Conservation (phyloP, 2,329 filamentous ascomycete genomes). For the Lasiodiplodia sp. region DNA sequence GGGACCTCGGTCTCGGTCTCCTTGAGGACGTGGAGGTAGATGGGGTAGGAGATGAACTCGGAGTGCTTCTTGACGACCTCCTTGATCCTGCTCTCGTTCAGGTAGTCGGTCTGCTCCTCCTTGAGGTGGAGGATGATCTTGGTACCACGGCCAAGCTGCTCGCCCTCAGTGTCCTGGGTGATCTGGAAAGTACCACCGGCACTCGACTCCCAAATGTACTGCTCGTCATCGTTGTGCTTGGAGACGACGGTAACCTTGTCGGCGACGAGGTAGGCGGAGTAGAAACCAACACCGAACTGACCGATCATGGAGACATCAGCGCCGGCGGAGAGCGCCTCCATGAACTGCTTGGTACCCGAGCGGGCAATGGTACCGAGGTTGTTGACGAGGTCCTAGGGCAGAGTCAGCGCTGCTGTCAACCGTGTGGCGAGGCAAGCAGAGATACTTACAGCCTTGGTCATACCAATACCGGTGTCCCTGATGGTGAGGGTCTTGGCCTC, state of each 20-base stretch:
- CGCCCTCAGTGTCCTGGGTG: constrained; percentile 85
- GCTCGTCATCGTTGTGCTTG: constrained; percentile 99
- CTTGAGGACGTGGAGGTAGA: constrained; percentile 99
- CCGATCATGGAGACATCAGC: constrained; percentile 99
- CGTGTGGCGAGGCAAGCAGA: neutral
- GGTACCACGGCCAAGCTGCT: constrained; percentile 90
- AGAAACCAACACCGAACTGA: constrained; percentile 99
- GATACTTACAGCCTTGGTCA: constrained; percentile 96
- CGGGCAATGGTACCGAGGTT: constrained; percentile 99
- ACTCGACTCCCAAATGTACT: constrained; percentile 99
- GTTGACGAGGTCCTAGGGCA: constrained; percentile 93
- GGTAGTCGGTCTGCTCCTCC: constrained; percentile 98
- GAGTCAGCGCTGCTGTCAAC: neutral
- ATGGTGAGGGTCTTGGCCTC: constrained; percentile 97
- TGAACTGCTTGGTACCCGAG: constrained; percentile 99
- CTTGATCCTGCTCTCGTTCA: constrained; percentile 99
- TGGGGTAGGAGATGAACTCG: constrained; percentile 99
- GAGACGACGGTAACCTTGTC: constrained; percentile 95
- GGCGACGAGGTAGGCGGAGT: constrained; percentile 99
- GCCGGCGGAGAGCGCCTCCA: constrained; percentile 98
- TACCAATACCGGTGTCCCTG: constrained; percentile 97
- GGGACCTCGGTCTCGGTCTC: constrained; percentile 99
- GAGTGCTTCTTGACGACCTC: constrained; percentile 99
- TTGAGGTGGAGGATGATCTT: constrained; percentile 99
- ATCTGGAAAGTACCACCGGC: constrained; percentile 98